Conservation (phyloP, 2,329 filamentous ascomycete genomes). For the Didymella sp. region DNA sequence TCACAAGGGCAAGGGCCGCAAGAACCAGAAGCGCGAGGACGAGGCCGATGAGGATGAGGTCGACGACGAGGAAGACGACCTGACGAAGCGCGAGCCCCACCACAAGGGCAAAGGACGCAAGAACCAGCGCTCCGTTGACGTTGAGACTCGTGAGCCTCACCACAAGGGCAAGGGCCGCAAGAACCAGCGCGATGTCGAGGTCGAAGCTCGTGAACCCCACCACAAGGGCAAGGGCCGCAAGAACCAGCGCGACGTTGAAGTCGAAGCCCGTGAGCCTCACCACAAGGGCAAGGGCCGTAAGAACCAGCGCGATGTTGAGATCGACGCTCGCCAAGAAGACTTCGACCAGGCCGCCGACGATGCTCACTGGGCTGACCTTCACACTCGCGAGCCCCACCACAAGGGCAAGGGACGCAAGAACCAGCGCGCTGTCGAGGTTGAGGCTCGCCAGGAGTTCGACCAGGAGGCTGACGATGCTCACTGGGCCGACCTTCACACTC, state of each 20-base stretch:
- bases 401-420: conserved; percentile 24
- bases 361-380: conserved; percentile 14
- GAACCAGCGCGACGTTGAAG: neutral
- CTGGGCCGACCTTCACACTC: conserved; percentile 15
- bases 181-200: conserved; percentile 1
- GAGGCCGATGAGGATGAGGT: neutral
- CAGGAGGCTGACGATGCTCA: conserved; percentile 22
- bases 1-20: conserved; percentile 17
- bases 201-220: conserved; percentile 16
- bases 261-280: conserved; percentile 11
- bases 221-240: conserved; percentile 23
- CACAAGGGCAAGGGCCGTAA: conserved; percentile 22
- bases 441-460: conserved; percentile 5
- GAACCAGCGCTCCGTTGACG: conserved; percentile 4
- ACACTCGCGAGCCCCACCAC: conserved; percentile 16
- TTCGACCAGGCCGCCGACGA: conserved; percentile 21
- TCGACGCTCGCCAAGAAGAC: conserved; percentile 9
- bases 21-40: conserved; percentile 9
- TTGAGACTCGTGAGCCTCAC: conserved; percentile 16
- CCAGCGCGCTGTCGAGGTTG: conserved; percentile 11
- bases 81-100: conserved; percentile 6
- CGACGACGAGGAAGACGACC: neutral
- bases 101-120: conserved; percentile 17
- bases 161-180: conserved; percentile 24
- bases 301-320: conserved; percentile 6